A percentile compares a stretch with the other conserved stretches of the same genome.
Conservation (phyloP, 495 filamentous ascomycete genomes). For the Aspergillus egyptiacus region DNA sequence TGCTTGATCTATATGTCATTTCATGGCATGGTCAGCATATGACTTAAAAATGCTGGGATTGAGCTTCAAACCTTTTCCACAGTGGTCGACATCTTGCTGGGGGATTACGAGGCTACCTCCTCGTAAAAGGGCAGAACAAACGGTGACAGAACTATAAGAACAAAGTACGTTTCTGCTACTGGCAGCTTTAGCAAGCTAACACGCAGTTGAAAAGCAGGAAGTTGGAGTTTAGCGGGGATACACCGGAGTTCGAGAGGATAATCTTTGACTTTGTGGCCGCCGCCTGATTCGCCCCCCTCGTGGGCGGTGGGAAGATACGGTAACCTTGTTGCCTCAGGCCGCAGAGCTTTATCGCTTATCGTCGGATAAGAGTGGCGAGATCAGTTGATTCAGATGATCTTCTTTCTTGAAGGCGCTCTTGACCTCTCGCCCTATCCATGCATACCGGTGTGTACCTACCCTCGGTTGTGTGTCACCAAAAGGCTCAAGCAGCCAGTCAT, state of each 20-base stretch:
- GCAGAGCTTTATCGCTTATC: conserved; percentile 24
- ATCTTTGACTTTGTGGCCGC: conserved; percentile 27
- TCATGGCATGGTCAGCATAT: conserved; percentile 21
- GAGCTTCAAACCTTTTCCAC: conserved; percentile 74
- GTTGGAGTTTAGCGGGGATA: conserved; percentile 9
- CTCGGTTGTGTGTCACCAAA: neutral
- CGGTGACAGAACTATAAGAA: conserved; percentile 1
- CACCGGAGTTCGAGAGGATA: conserved; percentile 10
- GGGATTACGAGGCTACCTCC: conserved; percentile 20
- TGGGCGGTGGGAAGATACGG: conserved; percentile 15
- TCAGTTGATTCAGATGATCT: neutral
- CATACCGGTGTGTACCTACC: too few relatives aligned
- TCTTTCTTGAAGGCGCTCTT: neutral
- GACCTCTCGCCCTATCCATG: too few relatives aligned
- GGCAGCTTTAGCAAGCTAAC: neutral
- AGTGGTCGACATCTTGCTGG: conserved; percentile 82
- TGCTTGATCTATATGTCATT: conserved; percentile 80
- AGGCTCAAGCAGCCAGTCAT: neutral
- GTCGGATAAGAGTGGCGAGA: conserved; percentile 7
- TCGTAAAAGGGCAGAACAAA: conserved; percentile 16
- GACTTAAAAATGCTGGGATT: conserved; percentile 1
- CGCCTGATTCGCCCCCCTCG: conserved; percentile 22
- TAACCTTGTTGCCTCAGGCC: conserved; percentile 22
- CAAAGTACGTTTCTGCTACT: neutral
- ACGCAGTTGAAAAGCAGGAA: conserved; percentile 11